phyloP scores from a whole-genome alignment of 352 stramenopile genomes.

The Pythium coloratum region DNA sequence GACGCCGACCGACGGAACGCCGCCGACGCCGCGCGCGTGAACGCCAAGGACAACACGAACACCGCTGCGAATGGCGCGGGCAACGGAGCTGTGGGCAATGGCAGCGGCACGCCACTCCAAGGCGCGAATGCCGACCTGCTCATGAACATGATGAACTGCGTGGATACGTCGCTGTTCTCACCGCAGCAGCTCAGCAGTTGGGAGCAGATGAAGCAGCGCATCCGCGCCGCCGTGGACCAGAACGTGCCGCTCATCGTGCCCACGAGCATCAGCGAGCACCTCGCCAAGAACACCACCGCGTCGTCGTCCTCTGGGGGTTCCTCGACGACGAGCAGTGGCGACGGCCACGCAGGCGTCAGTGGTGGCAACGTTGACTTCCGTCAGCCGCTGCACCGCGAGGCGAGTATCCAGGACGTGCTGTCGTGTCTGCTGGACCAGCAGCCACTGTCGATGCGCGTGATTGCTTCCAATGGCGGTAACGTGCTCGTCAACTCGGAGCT shows the following conservation, averaged over 20 bases:
- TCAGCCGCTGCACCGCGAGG: conserved; percentile 62
- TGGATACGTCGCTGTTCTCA: conserved; percentile 82
- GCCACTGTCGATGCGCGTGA: conserved; percentile 41
- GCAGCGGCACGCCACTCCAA: conserved; percentile 17
- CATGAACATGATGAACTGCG: conserved; percentile 86
- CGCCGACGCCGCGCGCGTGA: not conserved
- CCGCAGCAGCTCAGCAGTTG: conserved; percentile 70
- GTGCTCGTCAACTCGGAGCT: conserved; percentile 59
- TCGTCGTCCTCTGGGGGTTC: not conserved
- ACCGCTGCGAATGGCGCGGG: conserved; percentile 6
- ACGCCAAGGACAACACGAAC: conserved; percentile 28
- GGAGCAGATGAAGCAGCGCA: conserved; percentile 74
- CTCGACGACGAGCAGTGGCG: not conserved
- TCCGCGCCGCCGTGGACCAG: conserved; percentile 52
- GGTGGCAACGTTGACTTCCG: conserved; percentile 40
- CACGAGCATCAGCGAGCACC: conserved; percentile 17
- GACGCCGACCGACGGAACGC: conserved; percentile 8
- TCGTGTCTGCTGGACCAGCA: conserved; percentile 76
- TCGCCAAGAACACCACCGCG: conserved; percentile 14
- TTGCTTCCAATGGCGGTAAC: conserved; percentile 53
- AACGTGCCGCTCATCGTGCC: conserved; percentile 32
- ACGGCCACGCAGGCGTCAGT: not conserved
- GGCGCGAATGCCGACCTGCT: conserved; percentile 74
- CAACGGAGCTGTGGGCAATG: conserved; percentile 30
- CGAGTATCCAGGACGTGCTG: conserved; percentile 78